Evolutionary conservation across 129 eudicot species (phyloP), one percentile per base, ranked within the genome.

Genomic region (Flaveria brownii): DNA sequence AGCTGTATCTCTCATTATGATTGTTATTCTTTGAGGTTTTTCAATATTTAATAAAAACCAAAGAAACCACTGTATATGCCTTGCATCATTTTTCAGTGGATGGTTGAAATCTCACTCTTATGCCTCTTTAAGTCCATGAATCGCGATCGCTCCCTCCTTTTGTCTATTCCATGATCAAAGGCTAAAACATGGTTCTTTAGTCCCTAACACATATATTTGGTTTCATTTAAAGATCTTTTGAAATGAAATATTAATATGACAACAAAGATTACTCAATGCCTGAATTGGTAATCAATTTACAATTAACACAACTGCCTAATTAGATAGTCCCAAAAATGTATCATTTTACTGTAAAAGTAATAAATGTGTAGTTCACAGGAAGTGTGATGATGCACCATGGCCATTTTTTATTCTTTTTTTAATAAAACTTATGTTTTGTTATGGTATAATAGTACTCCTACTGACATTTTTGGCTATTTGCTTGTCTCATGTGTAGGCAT

Each of bases 381-480:
- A 57, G 64, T 57, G 36, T 57, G 64, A 57, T 57, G 30, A 57
- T 56, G 52, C 52, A 47, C n/a, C 66, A 60, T 60, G 45, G 30
- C 23, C 42, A 25, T 1, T 62, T 28, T 62, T 62, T 26, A 9
- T 26, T 28, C 7, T 28, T 5, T 8, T 60, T 25, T 60, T 23
- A 22, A 60, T 18, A 0, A 60, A 13, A 60, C 7, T 12, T 60
- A 23, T 56, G 63, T 56, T 56, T 26, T 60, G 15, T 60, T 60
- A 28, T 30, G 46, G 22, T 14, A 63, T 63, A 63, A 63, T 63
- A 25, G 67, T 12, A 61, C 9, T 61, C 5, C 3, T 26, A 60
- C 69, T 63, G 45, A 63, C 45, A 63, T 30, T 14, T 63, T 63
- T 63, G 69, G 22, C 12, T 61, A 61, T 61, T 61, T 61, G 42